Percentiles rank a stretch among this genome's conserved stretches.
These are phyloP conservation scores for Suhomyces bribrorum DNA, from an alignment of 1,139 yeast genomes.

Conservation along the genomic window DNA sequence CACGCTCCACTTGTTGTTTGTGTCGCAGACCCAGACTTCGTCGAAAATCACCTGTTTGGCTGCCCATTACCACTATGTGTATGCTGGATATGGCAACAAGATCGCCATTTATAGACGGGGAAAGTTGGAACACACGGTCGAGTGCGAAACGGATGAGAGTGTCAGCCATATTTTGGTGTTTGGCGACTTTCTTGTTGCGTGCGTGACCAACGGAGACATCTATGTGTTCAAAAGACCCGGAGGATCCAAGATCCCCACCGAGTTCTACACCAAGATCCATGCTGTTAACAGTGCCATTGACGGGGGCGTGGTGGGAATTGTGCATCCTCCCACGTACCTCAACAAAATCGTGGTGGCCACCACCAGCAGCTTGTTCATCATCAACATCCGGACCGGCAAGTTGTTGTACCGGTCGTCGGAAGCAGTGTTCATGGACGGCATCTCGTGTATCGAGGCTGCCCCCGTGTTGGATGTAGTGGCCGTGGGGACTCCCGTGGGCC, in stretches of 20 bases:
- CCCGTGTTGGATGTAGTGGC: slow-evolving; percentile 88
- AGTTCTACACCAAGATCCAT: slow-evolving; percentile 63
- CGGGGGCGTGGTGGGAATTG: slow-evolving; percentile 67
- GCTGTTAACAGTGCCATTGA: slow-evolving; percentile 55
- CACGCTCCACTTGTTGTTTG: slow-evolving; percentile 81
- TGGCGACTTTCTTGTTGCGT: slow-evolving; percentile 76
- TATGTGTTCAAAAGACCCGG: slow-evolving; percentile 63
- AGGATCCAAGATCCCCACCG: slow-evolving; percentile 55
- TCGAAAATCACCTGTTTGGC: slow-evolving; percentile 68
- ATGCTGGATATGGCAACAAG: slow-evolving; percentile 69
- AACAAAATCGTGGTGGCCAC: slow-evolving; percentile 84
- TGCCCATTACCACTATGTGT: slow-evolving; percentile 84
- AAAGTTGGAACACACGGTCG: slow-evolving; percentile 57
- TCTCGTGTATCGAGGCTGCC: slow-evolving; percentile 72
- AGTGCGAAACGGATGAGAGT: slow-evolving; percentile 32
- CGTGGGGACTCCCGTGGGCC: slow-evolving; percentile 72
- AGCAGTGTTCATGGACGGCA: slow-evolving; percentile 48
- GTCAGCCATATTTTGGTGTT: slow-evolving; percentile 60
- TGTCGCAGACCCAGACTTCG: slow-evolving; percentile 77
- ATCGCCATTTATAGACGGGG: slow-evolving; percentile 88
- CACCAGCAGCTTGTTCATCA: slow-evolving; percentile 59
- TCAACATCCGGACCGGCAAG: slow-evolving; percentile 79
- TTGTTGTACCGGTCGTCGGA: slow-evolving; percentile 58
- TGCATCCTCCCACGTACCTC: slow-evolving; percentile 89
- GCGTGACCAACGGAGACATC: slow-evolving; percentile 53